These are phyloP conservation scores for Polyplosphaeria fusca DNA, from an alignment of 495 filamentous ascomycete genomes.

Conservation along the genomic window DNA sequence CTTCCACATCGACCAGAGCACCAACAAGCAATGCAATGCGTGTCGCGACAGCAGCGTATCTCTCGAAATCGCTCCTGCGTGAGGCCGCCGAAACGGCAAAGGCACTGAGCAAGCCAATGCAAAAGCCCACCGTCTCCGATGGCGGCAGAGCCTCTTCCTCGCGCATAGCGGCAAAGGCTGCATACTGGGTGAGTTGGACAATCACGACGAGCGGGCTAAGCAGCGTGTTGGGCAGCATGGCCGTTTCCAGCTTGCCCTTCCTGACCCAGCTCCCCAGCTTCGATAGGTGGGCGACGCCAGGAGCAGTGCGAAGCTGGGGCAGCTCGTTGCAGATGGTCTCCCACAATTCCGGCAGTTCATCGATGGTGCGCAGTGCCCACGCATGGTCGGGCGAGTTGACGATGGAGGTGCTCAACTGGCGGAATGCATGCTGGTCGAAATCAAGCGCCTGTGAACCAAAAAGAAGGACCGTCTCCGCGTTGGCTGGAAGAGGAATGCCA, in stretches of 20 bases:
- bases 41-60: constrained; percentile 43
- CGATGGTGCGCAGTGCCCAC: neutral
- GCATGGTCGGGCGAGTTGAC: neutral
- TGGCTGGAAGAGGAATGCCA: too few species aligned
- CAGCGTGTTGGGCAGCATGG: neutral
- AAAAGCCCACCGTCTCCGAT: constrained; percentile 47
- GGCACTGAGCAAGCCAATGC: constrained; percentile 46
- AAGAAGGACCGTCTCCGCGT: too few species aligned
- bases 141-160: too few species aligned
- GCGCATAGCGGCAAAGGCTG: too few species aligned
- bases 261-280: neutral
- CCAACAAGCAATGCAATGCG: constrained; percentile 44
- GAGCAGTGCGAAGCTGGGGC: neutral
- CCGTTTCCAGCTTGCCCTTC: neutral
- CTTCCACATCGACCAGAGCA: constrained; percentile 46
- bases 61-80: constrained; percentile 32
- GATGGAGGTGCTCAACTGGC: neutral
- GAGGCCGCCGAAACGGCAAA: constrained; percentile 40
- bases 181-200: neutral
- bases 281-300: neutral
- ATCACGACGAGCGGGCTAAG: neutral
- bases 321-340: neutral
- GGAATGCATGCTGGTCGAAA: neutral
- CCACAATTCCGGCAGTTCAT: neutral
- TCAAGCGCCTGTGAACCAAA: neutral